Evolutionary conservation across 2,329 filamentous ascomycete genomes (phyloP).

Genomic region (Didymella keratinophila): DNA sequence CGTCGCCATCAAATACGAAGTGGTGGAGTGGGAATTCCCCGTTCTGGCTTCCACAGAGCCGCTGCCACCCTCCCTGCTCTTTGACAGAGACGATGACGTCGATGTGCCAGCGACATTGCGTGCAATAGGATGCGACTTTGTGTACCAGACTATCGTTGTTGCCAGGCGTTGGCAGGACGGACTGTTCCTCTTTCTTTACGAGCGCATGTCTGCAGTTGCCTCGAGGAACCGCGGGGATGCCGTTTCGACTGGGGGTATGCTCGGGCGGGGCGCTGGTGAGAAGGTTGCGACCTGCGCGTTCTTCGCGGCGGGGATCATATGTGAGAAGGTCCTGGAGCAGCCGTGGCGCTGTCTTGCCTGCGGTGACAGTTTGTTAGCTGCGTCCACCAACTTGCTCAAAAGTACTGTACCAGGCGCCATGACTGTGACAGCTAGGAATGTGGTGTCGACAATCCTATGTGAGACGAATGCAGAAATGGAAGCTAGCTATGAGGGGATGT

Average conservation of each 20-base stretch:
- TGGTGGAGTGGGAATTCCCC: constrained; percentile 67
- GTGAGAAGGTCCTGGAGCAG: constrained; percentile 60
- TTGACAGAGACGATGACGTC: constrained; percentile 64
- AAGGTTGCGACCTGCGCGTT: constrained; percentile 59
- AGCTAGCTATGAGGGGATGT: constrained; percentile 8
- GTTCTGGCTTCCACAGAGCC: constrained; percentile 55
- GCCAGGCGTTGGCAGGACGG: constrained; percentile 56
- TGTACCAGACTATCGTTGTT: constrained; percentile 54
- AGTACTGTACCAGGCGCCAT: constrained; percentile 36
- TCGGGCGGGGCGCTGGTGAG: constrained; percentile 66
- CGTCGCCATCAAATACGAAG: constrained; percentile 52
- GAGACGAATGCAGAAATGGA: constrained; percentile 1
- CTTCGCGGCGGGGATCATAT: constrained; percentile 60
- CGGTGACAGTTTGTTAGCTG: constrained; percentile 43
- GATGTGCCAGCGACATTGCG: constrained; percentile 68
- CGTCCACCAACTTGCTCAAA: constrained; percentile 1
- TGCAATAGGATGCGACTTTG: constrained; percentile 68
- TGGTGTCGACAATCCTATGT: not conserved
- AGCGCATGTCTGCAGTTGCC: constrained; percentile 67
- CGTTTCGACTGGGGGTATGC: constrained; percentile 52
- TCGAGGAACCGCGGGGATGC: constrained; percentile 46
- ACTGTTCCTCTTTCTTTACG: constrained; percentile 64
- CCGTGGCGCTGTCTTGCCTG: constrained; percentile 60
- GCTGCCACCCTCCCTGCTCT: constrained; percentile 45
- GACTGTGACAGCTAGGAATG: constrained; percentile 19